Evolutionary conservation across 495 filamentous ascomycete genomes (phyloP), one percentile per base, ranked within the genome.

Genomic region (Endocarpon pusillum): DNA sequence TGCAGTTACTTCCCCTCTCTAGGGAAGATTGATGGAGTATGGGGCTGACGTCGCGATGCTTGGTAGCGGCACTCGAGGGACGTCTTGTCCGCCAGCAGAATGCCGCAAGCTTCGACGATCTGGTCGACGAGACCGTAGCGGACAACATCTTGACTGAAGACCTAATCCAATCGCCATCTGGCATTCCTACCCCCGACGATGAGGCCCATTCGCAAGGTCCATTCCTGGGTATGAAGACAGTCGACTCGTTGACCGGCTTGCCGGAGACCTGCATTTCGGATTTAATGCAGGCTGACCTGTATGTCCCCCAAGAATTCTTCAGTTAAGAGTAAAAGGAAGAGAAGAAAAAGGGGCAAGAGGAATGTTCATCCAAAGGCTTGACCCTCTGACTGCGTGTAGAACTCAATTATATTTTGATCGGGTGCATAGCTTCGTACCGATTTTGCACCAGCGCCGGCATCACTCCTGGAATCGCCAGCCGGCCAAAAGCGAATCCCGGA

Each of bases 401-500:
- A 42, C 55, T 41, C 54, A 58, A 25, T 41, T 58, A 8, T 55
- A 54, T 24, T 43, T 58, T 15, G 54, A 58, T 34, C 41, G 54
- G 9, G 45, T 52, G 3, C 48, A 58, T 21, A 33, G 30, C 2
- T 51, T 43, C 1, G 37, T 46, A 0, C 52, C 46, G 1, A 54
- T 58, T 15, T 29, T 55, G 14, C 42, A 58, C 22, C 44, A 44
- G 18, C 26, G 42, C 7, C 46, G 49, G 3, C 49, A 51, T 24
- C 10, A 44, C 14, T 35, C 42, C 19, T 48, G 45, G 45, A 21
- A 40, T 9, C 41, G 42, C 19, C 14, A 24, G 0, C 36, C 17
- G 10, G 22, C 28, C 10, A 45, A 43, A 24, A 37, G 26, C 0
- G 32, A 22, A 4, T 22, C 42, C 7, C 44, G 36, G 2, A 39